Percentiles rank a stretch among this genome's conserved stretches.
phyloP scores from a whole-genome alignment of 805 yeast genomes.

The Hanseniaspora hatyaiensis region DNA sequence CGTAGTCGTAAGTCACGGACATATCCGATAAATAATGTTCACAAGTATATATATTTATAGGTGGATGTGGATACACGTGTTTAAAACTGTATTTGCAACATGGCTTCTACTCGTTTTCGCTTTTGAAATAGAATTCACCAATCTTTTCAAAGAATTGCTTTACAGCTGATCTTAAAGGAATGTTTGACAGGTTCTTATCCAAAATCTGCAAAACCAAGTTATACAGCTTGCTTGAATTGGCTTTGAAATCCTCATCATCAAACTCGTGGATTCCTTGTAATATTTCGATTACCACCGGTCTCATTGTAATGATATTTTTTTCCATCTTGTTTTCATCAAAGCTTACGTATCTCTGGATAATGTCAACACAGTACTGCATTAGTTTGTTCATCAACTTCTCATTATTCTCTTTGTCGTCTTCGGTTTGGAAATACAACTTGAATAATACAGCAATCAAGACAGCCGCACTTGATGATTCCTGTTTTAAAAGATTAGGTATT shows the following conservation, averaged over 20 bases:
- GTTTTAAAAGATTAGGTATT: slow-evolving; percentile 80
- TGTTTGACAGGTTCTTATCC: slow-evolving; percentile 35
- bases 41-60: too few species aligned
- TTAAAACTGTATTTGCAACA: neutral
- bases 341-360: slow-evolving; percentile 56
- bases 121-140: slow-evolving; percentile 36
- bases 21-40: too few species aligned
- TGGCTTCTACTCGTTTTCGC: too few species aligned
- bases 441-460: slow-evolving; percentile 73
- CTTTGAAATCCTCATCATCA: slow-evolving; percentile 57
- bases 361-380: slow-evolving; percentile 58
- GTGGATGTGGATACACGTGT: too few species aligned
- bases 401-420: slow-evolving; percentile 38
- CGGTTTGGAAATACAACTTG: slow-evolving; percentile 44
- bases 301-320: slow-evolving; percentile 73
- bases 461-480: slow-evolving; percentile 82
- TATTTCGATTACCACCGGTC: slow-evolving; percentile 84
- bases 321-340: slow-evolving; percentile 66
- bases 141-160: slow-evolving; percentile 47
- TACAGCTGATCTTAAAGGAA: slow-evolving; percentile 49
- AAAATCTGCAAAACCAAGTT: slow-evolving; percentile 46
- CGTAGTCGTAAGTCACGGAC: too few species aligned
- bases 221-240: slow-evolving; percentile 50
- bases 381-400: slow-evolving; percentile 34
- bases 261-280: slow-evolving; percentile 70